These are phyloP conservation scores for Erysiphe pulchra DNA, from an alignment of 2,329 filamentous ascomycete species.

Conservation along the genomic window DNA sequence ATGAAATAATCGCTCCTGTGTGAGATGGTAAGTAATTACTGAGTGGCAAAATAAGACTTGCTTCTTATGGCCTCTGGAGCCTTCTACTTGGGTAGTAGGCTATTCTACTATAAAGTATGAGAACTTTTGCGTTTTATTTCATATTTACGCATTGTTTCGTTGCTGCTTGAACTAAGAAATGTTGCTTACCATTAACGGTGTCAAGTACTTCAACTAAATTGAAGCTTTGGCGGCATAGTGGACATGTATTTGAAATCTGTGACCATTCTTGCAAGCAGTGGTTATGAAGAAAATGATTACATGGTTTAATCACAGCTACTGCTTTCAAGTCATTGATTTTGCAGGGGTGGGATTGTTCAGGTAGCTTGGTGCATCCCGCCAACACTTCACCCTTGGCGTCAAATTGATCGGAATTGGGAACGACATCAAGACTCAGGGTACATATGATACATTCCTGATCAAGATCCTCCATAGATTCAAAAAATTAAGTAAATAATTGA, in stretches of 20 bases:
- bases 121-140: too few relatives aligned
- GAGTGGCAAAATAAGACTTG: not conserved
- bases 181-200: conserved; percentile 46
- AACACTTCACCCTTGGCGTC: conserved; percentile 5
- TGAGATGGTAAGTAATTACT: not conserved
- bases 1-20: conserved; percentile 27
- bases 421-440: conserved; percentile 28
- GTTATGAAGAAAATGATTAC: conserved; percentile 81
- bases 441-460: conserved; percentile 32
- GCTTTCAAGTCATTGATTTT: conserved; percentile 4
- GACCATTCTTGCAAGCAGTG: conserved; percentile 85
- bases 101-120: too few relatives aligned
- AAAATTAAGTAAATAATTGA: not conserved
- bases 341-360: conserved; percentile 4
- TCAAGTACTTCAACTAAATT: conserved; percentile 71
- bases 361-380: conserved; percentile 3
- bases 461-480: conserved; percentile 20
- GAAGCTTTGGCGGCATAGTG: conserved; percentile 82
- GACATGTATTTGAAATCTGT: conserved; percentile 89
- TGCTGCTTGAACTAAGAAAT: not conserved
- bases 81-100: too few relatives aligned
- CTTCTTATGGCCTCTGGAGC: not conserved
- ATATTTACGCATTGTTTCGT: too few relatives aligned
- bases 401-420: conserved; percentile 6
- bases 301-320: conserved; percentile 41